Evolutionary conservation across 176 grass and related monocot genomes (phyloP).

Genomic region (Triticum aestivum): DNA sequence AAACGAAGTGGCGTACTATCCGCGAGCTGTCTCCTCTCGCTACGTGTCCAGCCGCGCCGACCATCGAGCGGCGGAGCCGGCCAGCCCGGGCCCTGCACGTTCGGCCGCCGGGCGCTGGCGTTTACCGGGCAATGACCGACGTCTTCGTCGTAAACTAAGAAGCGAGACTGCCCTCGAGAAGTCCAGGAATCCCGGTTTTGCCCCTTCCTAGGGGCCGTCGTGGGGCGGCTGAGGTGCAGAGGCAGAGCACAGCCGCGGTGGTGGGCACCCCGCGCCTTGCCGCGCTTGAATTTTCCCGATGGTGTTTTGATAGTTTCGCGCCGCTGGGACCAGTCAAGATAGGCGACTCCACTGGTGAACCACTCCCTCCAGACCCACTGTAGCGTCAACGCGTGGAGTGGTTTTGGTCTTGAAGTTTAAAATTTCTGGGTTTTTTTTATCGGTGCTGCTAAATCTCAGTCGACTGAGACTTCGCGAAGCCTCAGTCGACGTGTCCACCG

Average conservation of each 20-base stretch:
- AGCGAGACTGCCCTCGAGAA: background rate
- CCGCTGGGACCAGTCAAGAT: background rate
- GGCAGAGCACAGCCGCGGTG: background rate
- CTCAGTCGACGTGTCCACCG: too few species aligned
- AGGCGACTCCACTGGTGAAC: background rate
- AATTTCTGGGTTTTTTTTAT: background rate
- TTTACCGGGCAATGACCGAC: slow-evolving; percentile 3
- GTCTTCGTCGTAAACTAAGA: background rate
- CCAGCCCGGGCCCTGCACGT: background rate
- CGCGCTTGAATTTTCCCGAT: background rate
- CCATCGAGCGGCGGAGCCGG: background rate
- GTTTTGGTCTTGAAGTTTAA: background rate
- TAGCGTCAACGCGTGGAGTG: background rate
- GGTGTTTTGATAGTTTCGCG: slow-evolving; percentile 31
- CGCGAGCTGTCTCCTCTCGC: background rate
- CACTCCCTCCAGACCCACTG: background rate
- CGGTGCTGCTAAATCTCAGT: too few species aligned
- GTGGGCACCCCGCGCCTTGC: background rate
- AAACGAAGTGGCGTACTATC: background rate
- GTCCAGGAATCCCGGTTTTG: background rate
- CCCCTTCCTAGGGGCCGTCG: background rate
- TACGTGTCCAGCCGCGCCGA: background rate
- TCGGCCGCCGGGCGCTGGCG: background rate
- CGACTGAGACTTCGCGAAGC: too few species aligned
- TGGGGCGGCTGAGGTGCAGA: background rate